These are phyloP conservation scores for Pinguiococcus pyrenoidosus DNA, from an alignment of 108 stramenopile genomes.

Conservation along the genomic window DNA sequence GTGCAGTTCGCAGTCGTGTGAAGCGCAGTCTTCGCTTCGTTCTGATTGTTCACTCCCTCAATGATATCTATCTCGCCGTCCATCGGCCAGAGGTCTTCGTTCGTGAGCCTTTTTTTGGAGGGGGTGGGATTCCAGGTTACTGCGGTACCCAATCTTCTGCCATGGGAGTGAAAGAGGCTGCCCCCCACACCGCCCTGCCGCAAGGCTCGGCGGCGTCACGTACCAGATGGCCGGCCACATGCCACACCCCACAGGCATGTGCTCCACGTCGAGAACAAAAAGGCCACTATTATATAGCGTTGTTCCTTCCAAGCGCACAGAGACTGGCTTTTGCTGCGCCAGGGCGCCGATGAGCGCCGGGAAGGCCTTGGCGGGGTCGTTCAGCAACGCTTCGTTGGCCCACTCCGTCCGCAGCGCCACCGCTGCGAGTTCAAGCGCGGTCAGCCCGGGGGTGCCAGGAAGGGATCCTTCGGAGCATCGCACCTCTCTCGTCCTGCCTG, in stretches of 20 bases:
- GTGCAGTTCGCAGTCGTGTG: constrained; percentile 53
- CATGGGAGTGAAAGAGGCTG: too few relatives aligned
- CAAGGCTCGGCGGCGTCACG: constrained; percentile 39
- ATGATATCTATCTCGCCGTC: constrained; percentile 78
- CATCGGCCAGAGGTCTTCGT: constrained; percentile 67
- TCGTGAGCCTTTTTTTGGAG: too few relatives aligned
- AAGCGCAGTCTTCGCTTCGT: constrained; percentile 64
- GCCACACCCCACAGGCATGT: constrained; percentile 70
- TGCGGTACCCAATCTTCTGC: too few relatives aligned
- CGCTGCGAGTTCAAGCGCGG: too few relatives aligned
- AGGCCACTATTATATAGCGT: constrained; percentile 59
- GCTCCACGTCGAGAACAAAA: constrained; percentile 58
- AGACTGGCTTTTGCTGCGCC: too few relatives aligned
- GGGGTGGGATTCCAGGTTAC: too few relatives aligned
- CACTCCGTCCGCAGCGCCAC: too few relatives aligned
- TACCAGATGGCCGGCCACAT: constrained; percentile 80
- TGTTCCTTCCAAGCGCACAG: constrained; percentile 59
- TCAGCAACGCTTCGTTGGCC: too few relatives aligned
- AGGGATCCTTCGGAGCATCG: constrained; percentile 12
- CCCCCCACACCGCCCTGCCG: constrained; percentile 36
- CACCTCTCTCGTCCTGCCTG: neutral
- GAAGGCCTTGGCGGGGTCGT: constrained; percentile 45
- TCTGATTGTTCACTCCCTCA: constrained; percentile 63
- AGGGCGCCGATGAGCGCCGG: too few relatives aligned
- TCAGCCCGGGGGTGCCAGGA: constrained; percentile 53